A percentile compares a stretch with the other conserved stretches of the same genome.
Evolutionary conservation across 495 filamentous ascomycete species (phyloP).

Genomic region (Glarea lozoyensis): DNA sequence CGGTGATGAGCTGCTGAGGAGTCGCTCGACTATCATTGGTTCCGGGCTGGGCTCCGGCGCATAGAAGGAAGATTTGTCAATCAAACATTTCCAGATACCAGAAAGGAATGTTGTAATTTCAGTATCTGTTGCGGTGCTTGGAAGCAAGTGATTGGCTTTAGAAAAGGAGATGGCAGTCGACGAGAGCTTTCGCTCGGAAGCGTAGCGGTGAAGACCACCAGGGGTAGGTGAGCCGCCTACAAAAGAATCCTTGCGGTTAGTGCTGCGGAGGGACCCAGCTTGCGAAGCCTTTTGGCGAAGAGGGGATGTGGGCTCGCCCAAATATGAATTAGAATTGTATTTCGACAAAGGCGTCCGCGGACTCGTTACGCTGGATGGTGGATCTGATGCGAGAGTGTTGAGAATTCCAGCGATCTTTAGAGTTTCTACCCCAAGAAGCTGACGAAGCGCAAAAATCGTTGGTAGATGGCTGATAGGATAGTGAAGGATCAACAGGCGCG

Average conservation of each 20-base stretch:
- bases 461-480: constrained; percentile 11
- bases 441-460: constrained; percentile 16
- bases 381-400: constrained; percentile 17
- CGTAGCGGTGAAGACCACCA: background rate
- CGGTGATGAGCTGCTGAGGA: constrained; percentile 1
- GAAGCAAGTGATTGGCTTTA: constrained; percentile 19
- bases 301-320: background rate
- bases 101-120: constrained; percentile 21
- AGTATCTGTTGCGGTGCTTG: constrained; percentile 15
- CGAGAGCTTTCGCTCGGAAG: background rate
- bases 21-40: background rate
- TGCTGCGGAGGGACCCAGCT: no score
- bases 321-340: constrained; percentile 12
- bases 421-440: constrained; percentile 15
- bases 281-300: no score
- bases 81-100: constrained; percentile 14
- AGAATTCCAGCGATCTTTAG: constrained; percentile 22
- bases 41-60: constrained; percentile 12
- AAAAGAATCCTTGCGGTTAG: background rate
- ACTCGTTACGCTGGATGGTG: constrained; percentile 9
- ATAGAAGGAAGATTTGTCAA: constrained; percentile 19
- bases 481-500: constrained; percentile 18
- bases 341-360: constrained; percentile 7
- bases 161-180: constrained; percentile 9
- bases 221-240: background rate